Base-by-base conservation (phyloP, 257 asterid genomes). In the Scutellaria minor region DNA sequence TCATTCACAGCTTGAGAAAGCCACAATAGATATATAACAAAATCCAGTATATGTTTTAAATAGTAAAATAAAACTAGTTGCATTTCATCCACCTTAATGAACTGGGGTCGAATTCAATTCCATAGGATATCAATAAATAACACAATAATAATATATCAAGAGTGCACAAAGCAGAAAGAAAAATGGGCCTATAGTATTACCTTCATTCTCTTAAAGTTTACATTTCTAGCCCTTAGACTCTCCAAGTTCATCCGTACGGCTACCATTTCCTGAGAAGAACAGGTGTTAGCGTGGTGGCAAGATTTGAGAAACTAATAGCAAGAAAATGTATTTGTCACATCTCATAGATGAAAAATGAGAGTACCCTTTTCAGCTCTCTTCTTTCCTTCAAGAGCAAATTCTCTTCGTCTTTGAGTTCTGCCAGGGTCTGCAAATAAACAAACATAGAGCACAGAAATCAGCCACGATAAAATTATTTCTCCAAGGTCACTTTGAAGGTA, bases 161-260 rank as follows among this genome's bases (percentile, higher is more conserved):
- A 5, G 44, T 27, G 27, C 10, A 64, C 7, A 35, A 14, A 31
- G 15, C 9, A 22, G 7, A 40, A 51, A 27, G 58, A 42, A 62
- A 45, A 20, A 35, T 11, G 47, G 22, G 24, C n/a, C 31, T 6
- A 14, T 50, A 66, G 22, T 14, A 73, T 70, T 70, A 92, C 98
- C 96, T 90, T 90, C 67, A 78, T 82, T 76, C 81, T 86, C 85
- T 90, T 90, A 74, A 87, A 83, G 41, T 81, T 83, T 47, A 71
- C 85, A 70, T 86, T 86, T 27, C 60, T 74, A 62, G 83, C 79
- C 68, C 79, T 83, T 75, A 84, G 82, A 37, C 75, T 83, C 77
- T 85, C 96, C 86, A 87, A 75, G 39, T 73, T 78, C 70, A 45
- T 12, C 27, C 84, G 81, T 44, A 85, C 42, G 2, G 84, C 70